A percentile compares a stretch with the other conserved stretches of the same genome.
Evolutionary conservation across 345 rosid genomes (phyloP).

Genomic region (Barbarea vulgaris): DNA sequence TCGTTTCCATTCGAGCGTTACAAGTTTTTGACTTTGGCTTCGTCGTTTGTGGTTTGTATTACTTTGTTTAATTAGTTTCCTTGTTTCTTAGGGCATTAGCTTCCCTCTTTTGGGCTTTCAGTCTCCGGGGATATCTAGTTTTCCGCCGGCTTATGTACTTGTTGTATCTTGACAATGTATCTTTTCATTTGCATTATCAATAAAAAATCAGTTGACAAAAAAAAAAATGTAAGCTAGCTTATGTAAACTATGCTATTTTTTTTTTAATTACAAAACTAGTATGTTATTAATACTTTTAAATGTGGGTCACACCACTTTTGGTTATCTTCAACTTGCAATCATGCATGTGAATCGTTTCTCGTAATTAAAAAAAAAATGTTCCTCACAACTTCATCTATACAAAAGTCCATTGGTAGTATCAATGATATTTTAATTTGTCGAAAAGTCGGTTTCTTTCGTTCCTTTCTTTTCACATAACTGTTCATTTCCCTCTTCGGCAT

Average conservation of each 20-base stretch:
- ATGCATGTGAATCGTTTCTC: conserved; percentile 48
- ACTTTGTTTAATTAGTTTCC: too few species aligned
- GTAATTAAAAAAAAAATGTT: conserved; percentile 23
- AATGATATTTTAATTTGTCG: conserved; percentile 31
- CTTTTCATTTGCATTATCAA: too few species aligned
- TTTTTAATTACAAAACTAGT: neutral
- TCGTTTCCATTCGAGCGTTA: too few species aligned
- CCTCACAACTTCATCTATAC: conserved; percentile 50
- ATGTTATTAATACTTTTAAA: neutral
- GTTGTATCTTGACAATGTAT: too few species aligned
- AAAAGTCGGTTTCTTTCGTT: conserved; percentile 30
- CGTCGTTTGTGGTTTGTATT: too few species aligned
- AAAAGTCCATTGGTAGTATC: conserved; percentile 51
- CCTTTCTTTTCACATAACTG: neutral
- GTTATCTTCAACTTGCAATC: conserved; percentile 45
- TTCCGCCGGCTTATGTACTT: too few species aligned
- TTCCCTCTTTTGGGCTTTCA: too few species aligned
- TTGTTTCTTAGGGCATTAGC: too few species aligned
- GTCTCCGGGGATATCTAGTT: too few species aligned
- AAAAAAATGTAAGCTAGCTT: neutral
- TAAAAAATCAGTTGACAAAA: too few species aligned
- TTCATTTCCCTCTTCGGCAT: neutral
- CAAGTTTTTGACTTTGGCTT: too few species aligned
- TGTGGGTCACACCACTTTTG: conserved; percentile 39
- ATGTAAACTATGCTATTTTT: neutral